These are phyloP conservation scores for Phytophthora sp. DNA, from an alignment of 352 stramenopile species.

Conservation along the genomic window DNA sequence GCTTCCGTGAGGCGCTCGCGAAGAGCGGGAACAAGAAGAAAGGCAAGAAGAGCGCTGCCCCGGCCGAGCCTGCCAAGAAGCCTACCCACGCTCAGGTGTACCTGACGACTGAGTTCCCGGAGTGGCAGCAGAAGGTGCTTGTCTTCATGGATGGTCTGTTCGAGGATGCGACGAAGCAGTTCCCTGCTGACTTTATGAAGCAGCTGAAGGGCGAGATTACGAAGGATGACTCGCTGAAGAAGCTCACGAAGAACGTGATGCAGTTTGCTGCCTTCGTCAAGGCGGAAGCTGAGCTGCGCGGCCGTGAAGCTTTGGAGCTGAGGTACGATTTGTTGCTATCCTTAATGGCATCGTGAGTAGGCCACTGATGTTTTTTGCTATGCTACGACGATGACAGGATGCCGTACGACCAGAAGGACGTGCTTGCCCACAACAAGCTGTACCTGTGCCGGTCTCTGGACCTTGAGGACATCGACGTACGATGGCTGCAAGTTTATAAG, in stretches of 20 bases:
- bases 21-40: constrained; percentile 89
- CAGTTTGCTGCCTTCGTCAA: constrained; percentile 97
- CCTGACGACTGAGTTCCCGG: constrained; percentile 83
- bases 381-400: constrained; percentile 57
- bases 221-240: constrained; percentile 85
- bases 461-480: constrained; percentile 82
- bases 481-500: neutral
- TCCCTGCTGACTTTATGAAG: constrained; percentile 89
- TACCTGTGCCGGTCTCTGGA: constrained; percentile 92
- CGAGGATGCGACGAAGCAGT: constrained; percentile 63
- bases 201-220: constrained; percentile 79
- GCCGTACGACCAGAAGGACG: constrained; percentile 95
- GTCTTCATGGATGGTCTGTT: constrained; percentile 81
- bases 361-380: constrained; percentile 15
- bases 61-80: constrained; percentile 85
- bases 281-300: constrained; percentile 91
- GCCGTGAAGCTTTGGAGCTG: constrained; percentile 93
- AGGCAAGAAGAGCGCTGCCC: constrained; percentile 77
- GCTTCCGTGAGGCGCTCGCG: constrained; percentile 88
- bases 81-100: constrained; percentile 88
- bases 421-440: constrained; percentile 91
- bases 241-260: constrained; percentile 96
- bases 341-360: constrained; percentile 1
- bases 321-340: constrained; percentile 48
- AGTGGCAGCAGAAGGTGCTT: constrained; percentile 88